Conservation (phyloP, 805 yeast genomes). For the Candida ulmi region DNA sequence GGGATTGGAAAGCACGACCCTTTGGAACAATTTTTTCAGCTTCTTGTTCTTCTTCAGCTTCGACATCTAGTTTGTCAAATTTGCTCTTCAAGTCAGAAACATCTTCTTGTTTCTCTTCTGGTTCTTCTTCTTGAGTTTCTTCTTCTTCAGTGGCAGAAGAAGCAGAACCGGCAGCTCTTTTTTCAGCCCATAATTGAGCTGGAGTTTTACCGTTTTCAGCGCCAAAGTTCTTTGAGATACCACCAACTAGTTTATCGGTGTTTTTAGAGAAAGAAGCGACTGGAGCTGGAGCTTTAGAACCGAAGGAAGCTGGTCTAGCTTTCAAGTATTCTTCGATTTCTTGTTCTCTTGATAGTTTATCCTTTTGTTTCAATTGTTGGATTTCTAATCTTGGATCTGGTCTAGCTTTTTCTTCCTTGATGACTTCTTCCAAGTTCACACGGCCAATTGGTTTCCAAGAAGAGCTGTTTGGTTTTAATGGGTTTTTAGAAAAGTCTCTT, state of each 20-base stretch:
- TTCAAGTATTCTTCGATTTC: conserved; percentile 30
- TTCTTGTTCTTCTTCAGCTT: conserved; percentile 20
- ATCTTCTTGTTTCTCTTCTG: conserved; percentile 19
- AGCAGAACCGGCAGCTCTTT: conserved; percentile 30
- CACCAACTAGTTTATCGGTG: conserved; percentile 45
- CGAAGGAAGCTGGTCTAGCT: conserved; percentile 27
- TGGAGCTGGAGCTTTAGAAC: conserved; percentile 20
- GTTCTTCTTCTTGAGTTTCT: conserved; percentile 23
- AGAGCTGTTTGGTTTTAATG: conserved; percentile 36
- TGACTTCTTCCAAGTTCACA: conserved; percentile 41
- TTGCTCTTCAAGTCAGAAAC: conserved; percentile 32
- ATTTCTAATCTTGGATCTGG: conserved; percentile 39
- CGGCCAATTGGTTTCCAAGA: conserved; percentile 60
- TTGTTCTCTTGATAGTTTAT: conserved; percentile 28
- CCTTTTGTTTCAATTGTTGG: conserved; percentile 28
- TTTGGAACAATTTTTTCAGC: conserved; percentile 12
- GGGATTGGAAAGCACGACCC: conserved; percentile 1
- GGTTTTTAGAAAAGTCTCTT: conserved; percentile 44
- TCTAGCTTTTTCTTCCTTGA: conserved; percentile 36
- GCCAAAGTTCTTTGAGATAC: conserved; percentile 55
- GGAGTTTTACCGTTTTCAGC: conserved; percentile 81
- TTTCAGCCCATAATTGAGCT: conserved; percentile 95
- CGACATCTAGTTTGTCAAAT: conserved; percentile 27
- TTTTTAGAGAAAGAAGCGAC: conserved; percentile 13
- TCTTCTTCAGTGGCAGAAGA: conserved; percentile 19